phyloP scores from a whole-genome alignment of 345 rosid species.

The Dimocarpus longan region DNA sequence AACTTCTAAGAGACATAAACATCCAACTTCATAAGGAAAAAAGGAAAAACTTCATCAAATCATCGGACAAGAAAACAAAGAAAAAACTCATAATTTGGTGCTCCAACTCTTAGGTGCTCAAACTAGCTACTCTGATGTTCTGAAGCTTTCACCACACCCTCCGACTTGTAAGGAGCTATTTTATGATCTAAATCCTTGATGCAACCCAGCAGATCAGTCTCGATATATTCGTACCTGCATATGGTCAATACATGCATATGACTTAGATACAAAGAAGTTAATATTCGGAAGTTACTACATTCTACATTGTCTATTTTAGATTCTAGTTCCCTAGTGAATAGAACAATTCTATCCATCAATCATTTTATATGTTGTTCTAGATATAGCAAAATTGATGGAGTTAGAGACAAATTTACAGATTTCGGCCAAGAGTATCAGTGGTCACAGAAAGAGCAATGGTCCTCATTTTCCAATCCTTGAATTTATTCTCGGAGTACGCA shows the following conservation, averaged over 20 bases:
- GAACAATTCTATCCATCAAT: neutral
- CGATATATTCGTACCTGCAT: conserved; percentile 46
- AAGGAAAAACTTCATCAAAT: neutral
- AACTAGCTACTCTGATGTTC: conserved; percentile 8
- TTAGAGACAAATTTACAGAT: conserved; percentile 32
- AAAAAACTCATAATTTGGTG: neutral
- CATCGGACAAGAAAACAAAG: neutral
- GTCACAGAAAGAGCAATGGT: conserved; percentile 30
- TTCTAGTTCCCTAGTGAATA: neutral
- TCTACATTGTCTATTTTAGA: neutral
- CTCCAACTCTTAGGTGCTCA: neutral
- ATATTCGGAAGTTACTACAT: neutral
- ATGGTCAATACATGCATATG: neutral
- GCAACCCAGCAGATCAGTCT: conserved; percentile 46
- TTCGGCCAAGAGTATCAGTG: conserved; percentile 46
- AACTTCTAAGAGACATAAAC: neutral
- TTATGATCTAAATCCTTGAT: conserved; percentile 24
- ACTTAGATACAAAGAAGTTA: neutral
- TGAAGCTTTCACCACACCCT: conserved; percentile 34
- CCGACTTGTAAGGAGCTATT: conserved; percentile 45
- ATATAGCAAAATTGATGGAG: neutral
- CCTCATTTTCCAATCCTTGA: conserved; percentile 31
- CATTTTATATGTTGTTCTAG: neutral
- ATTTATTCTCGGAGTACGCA: conserved; percentile 16
- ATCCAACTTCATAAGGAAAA: neutral